Base-by-base conservation (phyloP, 1,139 yeast species). In the Saccharomycopsis hybrid region DNA sequence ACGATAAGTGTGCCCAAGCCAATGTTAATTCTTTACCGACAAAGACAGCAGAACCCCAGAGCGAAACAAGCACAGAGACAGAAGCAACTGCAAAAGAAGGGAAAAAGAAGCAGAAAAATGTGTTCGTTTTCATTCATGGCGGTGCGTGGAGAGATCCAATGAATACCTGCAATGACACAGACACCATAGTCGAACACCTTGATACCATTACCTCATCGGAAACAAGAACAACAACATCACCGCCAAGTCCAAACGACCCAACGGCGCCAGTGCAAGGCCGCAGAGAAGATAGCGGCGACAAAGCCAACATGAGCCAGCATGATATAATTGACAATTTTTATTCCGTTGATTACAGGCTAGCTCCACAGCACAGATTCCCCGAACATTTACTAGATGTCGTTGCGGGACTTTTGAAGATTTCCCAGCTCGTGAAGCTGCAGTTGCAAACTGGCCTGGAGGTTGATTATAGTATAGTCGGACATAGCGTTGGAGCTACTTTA, bases 101-200 rank as follows among this genome's bases (percentile, higher is more conserved):
- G n/a, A n/a, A n/a, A n/a, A n/a, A n/a, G n/a, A n/a, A n/a, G n/a
- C n/a, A n/a, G n/a, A n/a, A n/a, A n/a, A n/a, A n/a, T n/a, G 9
- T 43, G 2, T 42, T 13, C 13, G 29, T 43, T 24, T 77, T 77
- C 54, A 72, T 85, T 24, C 94, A 85, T 61, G 94, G 94, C 1
- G 94, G 94, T 0, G 90, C 87, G 0, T 85, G 94, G 94, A 66
- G 85, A 54, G 92, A 83, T 59, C 79, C 80, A 1, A 61, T 53
- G 4, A 79, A 81, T 60, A 76, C 82, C 0, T 73, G 59, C 50
- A 65, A 70, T 47, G 89, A 83, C 60, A 80, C 77, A 50, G 67
- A 65, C 27, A 59, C 59, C 2, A 60, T 80, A 56, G 64, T 69
- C 1, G 51, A 45, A 1, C 28, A 44, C n/a, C 29, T 36, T 7